Evolutionary conservation across 306 rosid species (phyloP), one percentile per base, ranked within the genome.

Genomic region (Senna tora): DNA sequence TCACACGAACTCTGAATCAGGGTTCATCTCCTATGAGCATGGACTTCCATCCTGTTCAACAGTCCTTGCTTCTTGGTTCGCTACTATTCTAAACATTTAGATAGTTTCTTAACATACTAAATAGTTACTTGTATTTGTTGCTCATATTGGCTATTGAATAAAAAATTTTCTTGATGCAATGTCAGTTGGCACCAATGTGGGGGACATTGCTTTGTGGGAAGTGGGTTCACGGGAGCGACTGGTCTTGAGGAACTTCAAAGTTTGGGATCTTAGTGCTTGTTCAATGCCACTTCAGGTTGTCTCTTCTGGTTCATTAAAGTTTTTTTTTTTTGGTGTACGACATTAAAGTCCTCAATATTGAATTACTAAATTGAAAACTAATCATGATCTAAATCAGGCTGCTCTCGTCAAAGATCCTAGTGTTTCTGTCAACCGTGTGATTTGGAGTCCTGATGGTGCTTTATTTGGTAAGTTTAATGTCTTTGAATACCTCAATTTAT

Each of bases 1-100:
- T 94, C 3, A 20, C 83, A 54, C 86, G 91, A 55, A 89, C 85
- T 65, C 85, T 94, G 69, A 89, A 89, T 65, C 99, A 91, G 86
- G 99, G 97, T 67, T 94, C 99, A 60, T 79, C 93, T 59, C 99
- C 99, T 41, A 89, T 89, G 99, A 94, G 97, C 96, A 89, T 94
- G 99, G 99, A 94, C 79, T 94, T 94, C 55, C 99, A 94, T 88
- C 99, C 99, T 50, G 67, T 73, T 67, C 96, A 94, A 81, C 98
- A 85, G 80, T 87, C 90, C 25, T 59, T 90, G 58, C 98, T 93
- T 72, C 98, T 93, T 74, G 98, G 97, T 93, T 9, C 67, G 90
- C 67, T 51, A 38, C 70, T 52, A 49, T 45, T 75, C 50, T 16
- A 13, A 49, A 55, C 41, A 34, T 56, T 30, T 72, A 62, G 59